phyloP scores from a whole-genome alignment of 2,329 filamentous ascomycete genomes.

The Neospermospora avenae region DNA sequence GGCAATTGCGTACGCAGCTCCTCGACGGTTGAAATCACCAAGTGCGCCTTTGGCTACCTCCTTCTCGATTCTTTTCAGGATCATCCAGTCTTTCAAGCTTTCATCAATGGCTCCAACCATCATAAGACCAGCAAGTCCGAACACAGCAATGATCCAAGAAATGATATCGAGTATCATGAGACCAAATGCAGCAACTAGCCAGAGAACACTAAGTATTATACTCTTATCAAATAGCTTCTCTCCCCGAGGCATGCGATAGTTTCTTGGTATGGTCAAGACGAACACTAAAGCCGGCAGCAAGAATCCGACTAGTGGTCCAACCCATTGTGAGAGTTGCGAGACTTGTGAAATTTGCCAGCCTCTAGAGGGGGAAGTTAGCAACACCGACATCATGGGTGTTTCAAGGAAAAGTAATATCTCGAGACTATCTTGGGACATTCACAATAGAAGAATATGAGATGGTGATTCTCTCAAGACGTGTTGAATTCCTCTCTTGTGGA shows the following conservation, averaged over 20 bases:
- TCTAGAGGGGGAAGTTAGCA: too few species aligned
- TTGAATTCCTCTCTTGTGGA: too few species aligned
- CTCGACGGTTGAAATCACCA: background rate
- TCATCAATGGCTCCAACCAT: constrained; percentile 9
- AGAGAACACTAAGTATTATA: background rate
- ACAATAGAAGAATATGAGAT: too few species aligned
- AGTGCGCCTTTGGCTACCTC: background rate
- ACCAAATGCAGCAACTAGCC: constrained; percentile 2
- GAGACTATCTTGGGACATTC: too few species aligned
- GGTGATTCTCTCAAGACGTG: too few species aligned
- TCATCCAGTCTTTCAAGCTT: constrained; percentile 6
- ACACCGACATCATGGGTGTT: too few species aligned
- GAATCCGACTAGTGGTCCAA: constrained; percentile 11
- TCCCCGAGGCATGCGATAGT: constrained; percentile 5
- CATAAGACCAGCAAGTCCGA: constrained; percentile 3
- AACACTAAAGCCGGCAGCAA: constrained; percentile 12
- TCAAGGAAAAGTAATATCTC: too few species aligned
- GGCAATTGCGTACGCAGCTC: constrained; percentile 6
- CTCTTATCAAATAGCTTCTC: background rate
- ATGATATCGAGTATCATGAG: constrained; percentile 6
- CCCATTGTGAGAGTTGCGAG: constrained; percentile 4
- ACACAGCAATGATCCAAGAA: constrained; percentile 6
- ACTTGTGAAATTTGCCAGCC: constrained; percentile 4
- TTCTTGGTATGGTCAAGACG: constrained; percentile 4
- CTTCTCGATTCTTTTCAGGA: constrained; percentile 4